Evolutionary conservation across 2,329 filamentous ascomycete genomes (phyloP).

Genomic region (Paraconiothyrium sp.): DNA sequence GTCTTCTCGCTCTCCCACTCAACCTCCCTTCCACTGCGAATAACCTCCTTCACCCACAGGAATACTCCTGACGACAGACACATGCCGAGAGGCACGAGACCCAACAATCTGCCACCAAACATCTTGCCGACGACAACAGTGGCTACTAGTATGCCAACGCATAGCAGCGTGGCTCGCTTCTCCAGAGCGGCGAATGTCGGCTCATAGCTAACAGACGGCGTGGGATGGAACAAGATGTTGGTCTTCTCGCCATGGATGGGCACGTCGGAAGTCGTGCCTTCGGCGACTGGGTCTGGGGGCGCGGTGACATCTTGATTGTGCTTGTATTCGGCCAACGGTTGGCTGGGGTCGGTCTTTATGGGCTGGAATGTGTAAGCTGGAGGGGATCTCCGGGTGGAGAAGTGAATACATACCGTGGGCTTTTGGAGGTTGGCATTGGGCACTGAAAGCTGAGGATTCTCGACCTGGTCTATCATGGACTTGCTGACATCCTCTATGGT

Average conservation of each 20-base stretch:
- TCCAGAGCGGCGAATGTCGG: constrained; percentile 85
- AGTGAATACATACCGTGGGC: constrained; percentile 63
- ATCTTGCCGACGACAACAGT: constrained; percentile 81
- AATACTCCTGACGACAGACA: constrained; percentile 82
- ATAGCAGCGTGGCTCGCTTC: constrained; percentile 75
- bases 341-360: constrained; percentile 74
- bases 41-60: constrained; percentile 88
- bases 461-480: constrained; percentile 73
- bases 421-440: constrained; percentile 90
- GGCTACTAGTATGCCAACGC: constrained; percentile 73
- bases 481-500: constrained; percentile 84
- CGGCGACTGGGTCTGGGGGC: constrained; percentile 84
- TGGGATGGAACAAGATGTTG: constrained; percentile 94
- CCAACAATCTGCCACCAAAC: constrained; percentile 80
- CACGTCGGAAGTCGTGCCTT: constrained; percentile 88
- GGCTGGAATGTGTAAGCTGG: constrained; percentile 55
- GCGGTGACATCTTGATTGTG: constrained; percentile 88
- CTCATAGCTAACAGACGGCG: constrained; percentile 87
- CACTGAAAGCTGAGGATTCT: constrained; percentile 79
- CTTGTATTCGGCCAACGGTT: constrained; percentile 82
- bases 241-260: constrained; percentile 97
- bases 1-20: constrained; percentile 91
- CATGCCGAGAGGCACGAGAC: constrained; percentile 76
- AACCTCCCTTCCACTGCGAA: constrained; percentile 80
- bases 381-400: neutral